Evolutionary conservation across 2,329 filamentous ascomycete species (phyloP).

Genomic region (Ophiostoma perfectum): DNA sequence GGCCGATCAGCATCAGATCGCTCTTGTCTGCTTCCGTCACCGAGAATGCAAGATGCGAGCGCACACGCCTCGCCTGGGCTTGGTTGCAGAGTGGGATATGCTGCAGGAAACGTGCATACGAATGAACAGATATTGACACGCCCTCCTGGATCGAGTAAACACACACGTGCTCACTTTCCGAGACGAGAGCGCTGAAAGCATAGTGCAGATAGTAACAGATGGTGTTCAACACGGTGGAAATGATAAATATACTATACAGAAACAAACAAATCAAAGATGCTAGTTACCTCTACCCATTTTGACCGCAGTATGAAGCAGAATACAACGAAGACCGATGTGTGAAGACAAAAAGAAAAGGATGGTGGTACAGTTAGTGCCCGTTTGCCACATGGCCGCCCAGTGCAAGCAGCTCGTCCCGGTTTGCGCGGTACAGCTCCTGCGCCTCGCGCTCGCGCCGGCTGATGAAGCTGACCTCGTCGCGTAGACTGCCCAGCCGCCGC

Average conservation of each 20-base stretch:
- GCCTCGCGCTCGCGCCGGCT: constrained; percentile 80
- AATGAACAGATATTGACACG: constrained; percentile 10
- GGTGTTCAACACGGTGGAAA: neutral
- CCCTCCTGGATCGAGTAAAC: constrained; percentile 14
- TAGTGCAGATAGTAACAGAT: neutral
- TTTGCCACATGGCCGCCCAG: constrained; percentile 36
- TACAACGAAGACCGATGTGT: neutral
- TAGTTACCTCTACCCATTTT: constrained; percentile 6
- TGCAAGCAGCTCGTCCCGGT: constrained; percentile 69
- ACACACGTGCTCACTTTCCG: constrained; percentile 23
- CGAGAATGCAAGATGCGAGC: constrained; percentile 2
- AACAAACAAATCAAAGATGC: neutral
- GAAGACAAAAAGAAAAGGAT: neutral
- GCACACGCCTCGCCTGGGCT: neutral
- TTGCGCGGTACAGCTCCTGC: constrained; percentile 74
- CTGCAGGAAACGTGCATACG: constrained; percentile 12
- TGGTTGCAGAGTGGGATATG: neutral
- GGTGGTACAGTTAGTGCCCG: constrained; percentile 3
- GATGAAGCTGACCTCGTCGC: constrained; percentile 78
- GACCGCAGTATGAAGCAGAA: neutral
- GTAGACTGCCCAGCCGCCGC: constrained; percentile 64
- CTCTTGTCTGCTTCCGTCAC: constrained; percentile 19
- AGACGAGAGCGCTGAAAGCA: neutral
- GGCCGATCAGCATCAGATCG: constrained; percentile 19
- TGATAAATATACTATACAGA: neutral